Conservation (phyloP, 352 stramenopile genomes). For the Phytophthora pistaciae region DNA sequence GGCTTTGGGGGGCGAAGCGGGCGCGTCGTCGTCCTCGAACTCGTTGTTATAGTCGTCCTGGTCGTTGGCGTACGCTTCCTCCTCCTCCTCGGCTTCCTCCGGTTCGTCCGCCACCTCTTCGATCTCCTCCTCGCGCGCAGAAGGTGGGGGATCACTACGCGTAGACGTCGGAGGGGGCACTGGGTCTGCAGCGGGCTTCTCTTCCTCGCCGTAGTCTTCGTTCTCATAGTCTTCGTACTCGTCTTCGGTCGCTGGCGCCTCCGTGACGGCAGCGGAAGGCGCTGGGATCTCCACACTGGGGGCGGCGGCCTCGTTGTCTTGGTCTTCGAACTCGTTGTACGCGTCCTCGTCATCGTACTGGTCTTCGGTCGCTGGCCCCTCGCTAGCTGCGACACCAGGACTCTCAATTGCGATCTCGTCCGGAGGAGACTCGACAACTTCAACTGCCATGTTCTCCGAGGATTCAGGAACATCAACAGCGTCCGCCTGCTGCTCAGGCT, state of each 20-base stretch:
- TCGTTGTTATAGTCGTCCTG: constrained; percentile 53
- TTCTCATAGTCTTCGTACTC: constrained; percentile 70
- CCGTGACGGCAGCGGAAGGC: neutral
- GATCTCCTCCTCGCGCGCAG: constrained; percentile 29
- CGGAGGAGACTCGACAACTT: neutral
- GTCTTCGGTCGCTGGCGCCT: constrained; percentile 28
- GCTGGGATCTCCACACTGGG: neutral
- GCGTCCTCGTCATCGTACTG: constrained; percentile 48
- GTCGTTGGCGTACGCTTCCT: constrained; percentile 45
- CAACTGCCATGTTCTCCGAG: constrained; percentile 2
- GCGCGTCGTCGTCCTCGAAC: constrained; percentile 48
- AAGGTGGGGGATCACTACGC: constrained; percentile 10
- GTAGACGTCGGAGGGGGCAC: neutral
- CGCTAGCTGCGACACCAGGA: neutral
- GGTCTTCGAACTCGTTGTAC: constrained; percentile 63
- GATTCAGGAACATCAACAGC: neutral
- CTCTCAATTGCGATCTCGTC: constrained; percentile 2
- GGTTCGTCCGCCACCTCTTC: constrained; percentile 26
- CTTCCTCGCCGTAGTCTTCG: constrained; percentile 39
- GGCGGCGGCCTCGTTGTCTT: constrained; percentile 23
- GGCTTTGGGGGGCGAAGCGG: constrained; percentile 7
- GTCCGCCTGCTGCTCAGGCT: neutral
- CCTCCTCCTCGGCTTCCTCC: constrained; percentile 16
- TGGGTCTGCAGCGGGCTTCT: constrained; percentile 3
- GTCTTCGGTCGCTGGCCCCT: constrained; percentile 26